phyloP scores from a whole-genome alignment of 805 yeast genomes.

The Cyberlindnera samutprakarnensis region DNA sequence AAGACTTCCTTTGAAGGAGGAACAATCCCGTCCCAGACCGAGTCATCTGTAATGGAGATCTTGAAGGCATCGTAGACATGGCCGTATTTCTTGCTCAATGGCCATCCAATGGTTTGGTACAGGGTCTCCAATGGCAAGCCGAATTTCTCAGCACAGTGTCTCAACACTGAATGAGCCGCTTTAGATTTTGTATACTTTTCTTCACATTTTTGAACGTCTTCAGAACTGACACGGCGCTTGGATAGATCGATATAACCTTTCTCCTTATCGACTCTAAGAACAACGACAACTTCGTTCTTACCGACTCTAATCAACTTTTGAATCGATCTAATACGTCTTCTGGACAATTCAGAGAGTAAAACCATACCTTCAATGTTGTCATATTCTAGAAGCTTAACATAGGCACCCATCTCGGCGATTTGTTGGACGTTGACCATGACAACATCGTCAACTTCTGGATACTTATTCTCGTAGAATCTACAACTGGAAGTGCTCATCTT shows the following conservation, averaged over 20 bases:
- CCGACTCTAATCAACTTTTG: conserved; percentile 98
- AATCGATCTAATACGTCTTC: conserved; percentile 97
- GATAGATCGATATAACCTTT: conserved; percentile 97
- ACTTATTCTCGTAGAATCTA: conserved; percentile 96
- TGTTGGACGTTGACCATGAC: conserved; percentile 98
- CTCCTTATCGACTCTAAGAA: conserved; percentile 95
- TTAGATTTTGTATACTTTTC: conserved; percentile 95
- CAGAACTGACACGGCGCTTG: conserved; percentile 96
- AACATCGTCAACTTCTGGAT: conserved; percentile 97
- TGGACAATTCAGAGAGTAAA: conserved; percentile 85
- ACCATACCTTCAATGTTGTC: conserved; percentile 99
- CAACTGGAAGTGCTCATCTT: conserved; percentile 77
- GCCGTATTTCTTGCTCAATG: conserved; percentile 88
- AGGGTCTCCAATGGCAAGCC: conserved; percentile 77
- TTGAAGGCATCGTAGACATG: conserved; percentile 98
- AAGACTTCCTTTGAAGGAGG: conserved; percentile 70
- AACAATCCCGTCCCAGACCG: conserved; percentile 73
- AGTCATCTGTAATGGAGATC: conserved; percentile 82
- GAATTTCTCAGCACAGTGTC: conserved; percentile 98
- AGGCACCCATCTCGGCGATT: conserved; percentile 99
- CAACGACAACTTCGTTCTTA: conserved; percentile 96
- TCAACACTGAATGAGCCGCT: conserved; percentile 95
- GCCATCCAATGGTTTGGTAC: conserved; percentile 94
- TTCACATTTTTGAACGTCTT: conserved; percentile 95
- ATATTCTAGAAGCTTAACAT: conserved; percentile 90